phyloP scores from a whole-genome alignment of 371 early-diverging fungal genomes.

The Zopfochytrium polystomum region DNA sequence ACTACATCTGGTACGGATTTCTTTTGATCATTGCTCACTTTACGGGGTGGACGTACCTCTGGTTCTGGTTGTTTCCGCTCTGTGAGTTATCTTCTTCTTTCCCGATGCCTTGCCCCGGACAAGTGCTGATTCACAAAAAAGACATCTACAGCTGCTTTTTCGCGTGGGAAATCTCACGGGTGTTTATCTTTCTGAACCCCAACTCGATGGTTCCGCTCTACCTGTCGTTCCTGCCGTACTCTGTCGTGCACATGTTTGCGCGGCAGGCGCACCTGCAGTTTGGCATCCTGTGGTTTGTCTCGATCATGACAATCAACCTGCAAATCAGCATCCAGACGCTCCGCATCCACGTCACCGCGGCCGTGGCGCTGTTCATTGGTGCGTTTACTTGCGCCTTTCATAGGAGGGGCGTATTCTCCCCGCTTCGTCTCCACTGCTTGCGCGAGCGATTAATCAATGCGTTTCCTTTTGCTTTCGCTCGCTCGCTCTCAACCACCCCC shows the following conservation, averaged over 20 bases:
- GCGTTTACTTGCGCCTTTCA: too few relatives aligned
- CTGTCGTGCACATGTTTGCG: conserved; percentile 27
- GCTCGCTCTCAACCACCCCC: too few relatives aligned
- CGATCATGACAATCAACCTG: conserved; percentile 38
- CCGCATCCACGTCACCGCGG: conserved; percentile 21
- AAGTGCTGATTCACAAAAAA: too few relatives aligned
- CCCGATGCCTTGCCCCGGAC: too few relatives aligned
- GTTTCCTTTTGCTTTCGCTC: not conserved
- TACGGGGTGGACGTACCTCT: conserved; percentile 24
- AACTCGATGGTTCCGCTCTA: conserved; percentile 32
- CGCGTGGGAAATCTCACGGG: conserved; percentile 24
- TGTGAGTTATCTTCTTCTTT: conserved; percentile 17
- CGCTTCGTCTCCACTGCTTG: too few relatives aligned
- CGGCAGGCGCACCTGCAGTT: conserved; percentile 34
- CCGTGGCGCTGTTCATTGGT: conserved; percentile 21
- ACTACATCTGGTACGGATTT: conserved; percentile 31
- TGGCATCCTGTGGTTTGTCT: conserved; percentile 33
- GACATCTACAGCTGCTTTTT: too few relatives aligned
- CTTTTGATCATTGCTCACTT: conserved; percentile 22
- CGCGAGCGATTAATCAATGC: too few relatives aligned
- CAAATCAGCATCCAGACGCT: conserved; percentile 33
- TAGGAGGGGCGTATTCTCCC: too few relatives aligned
- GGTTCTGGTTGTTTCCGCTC: conserved; percentile 29
- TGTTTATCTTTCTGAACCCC: conserved; percentile 18
- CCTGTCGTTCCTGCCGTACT: conserved; percentile 32